Evolutionary conservation across 208 protist species (phyloP).

Genomic region (Leishmania mexicana): DNA sequence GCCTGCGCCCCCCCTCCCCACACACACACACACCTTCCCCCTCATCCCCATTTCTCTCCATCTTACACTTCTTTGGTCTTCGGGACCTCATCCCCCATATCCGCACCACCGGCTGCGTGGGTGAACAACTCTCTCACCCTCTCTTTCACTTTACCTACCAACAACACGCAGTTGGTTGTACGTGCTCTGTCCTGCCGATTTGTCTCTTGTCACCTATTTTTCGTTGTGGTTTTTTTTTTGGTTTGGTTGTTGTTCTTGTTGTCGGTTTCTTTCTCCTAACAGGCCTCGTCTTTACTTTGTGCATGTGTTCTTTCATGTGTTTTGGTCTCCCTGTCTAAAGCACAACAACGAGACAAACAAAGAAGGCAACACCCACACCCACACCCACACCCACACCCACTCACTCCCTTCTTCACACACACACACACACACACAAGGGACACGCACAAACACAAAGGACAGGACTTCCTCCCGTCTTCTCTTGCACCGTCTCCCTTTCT

Average conservation of each 20-base stretch:
- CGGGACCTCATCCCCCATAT: background rate
- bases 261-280: background rate
- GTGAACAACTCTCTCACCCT: background rate
- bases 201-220: conserved; percentile 4
- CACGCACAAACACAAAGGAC: background rate
- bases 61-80: background rate
- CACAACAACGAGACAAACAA: background rate
- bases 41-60: background rate
- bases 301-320: background rate
- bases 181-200: background rate
- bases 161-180: conserved; percentile 5
- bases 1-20: background rate
- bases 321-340: background rate
- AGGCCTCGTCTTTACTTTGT: background rate
- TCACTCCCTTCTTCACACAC: too few relatives aligned
- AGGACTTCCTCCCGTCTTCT: background rate
- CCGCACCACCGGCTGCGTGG: background rate
- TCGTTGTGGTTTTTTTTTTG: background rate
- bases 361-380: background rate
- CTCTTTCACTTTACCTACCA: background rate
- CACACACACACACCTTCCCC: background rate
- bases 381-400: too few relatives aligned
- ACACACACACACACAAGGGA: background rate
- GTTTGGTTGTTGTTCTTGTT: background rate
- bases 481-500: background rate